Evolutionary conservation across 108 stramenopile genomes (phyloP).

Genomic region (Chaetoceros tenuissimus): DNA sequence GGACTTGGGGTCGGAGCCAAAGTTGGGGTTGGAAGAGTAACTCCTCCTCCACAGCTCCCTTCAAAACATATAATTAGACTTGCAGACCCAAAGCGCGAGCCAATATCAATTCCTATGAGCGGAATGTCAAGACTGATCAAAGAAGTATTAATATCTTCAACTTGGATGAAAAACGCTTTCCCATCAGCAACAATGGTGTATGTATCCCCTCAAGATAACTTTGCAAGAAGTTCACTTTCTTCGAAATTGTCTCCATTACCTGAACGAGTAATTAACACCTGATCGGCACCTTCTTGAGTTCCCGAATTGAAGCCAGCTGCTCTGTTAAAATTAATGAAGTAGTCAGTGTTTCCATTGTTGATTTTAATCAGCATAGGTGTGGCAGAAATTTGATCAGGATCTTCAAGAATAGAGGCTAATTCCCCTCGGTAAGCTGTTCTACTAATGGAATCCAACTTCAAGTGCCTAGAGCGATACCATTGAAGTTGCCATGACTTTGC

Average conservation of each 20-base stretch:
- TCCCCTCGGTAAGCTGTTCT: neutral
- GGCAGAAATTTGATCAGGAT: slow-evolving; percentile 2
- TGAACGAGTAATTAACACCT: slow-evolving; percentile 5
- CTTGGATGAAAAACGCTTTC: neutral
- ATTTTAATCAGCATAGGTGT: neutral
- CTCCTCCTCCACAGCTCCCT: neutral
- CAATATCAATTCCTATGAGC: too few relatives aligned
- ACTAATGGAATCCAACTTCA: neutral
- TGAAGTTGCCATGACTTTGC: slow-evolving; percentile 47
- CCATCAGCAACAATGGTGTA: slow-evolving; percentile 12
- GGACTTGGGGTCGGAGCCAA: neutral
- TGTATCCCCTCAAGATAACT: slow-evolving; percentile 17
- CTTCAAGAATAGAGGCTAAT: slow-evolving; percentile 15
- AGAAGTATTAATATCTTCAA: neutral
- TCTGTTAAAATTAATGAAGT: slow-evolving; percentile 23
- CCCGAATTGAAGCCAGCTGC: slow-evolving; percentile 18
- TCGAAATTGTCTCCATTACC: slow-evolving; percentile 17
- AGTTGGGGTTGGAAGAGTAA: neutral
- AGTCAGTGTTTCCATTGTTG: neutral
- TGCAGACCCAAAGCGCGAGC: too few relatives aligned
- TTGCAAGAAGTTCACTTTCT: slow-evolving; percentile 23
- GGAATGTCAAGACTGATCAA: too few relatives aligned
- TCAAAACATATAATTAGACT: neutral
- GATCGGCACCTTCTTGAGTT: slow-evolving; percentile 21
- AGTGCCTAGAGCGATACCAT: slow-evolving; percentile 33